Base-by-base conservation (phyloP, 352 stramenopile species). In the Pythium periplocum region DNA sequence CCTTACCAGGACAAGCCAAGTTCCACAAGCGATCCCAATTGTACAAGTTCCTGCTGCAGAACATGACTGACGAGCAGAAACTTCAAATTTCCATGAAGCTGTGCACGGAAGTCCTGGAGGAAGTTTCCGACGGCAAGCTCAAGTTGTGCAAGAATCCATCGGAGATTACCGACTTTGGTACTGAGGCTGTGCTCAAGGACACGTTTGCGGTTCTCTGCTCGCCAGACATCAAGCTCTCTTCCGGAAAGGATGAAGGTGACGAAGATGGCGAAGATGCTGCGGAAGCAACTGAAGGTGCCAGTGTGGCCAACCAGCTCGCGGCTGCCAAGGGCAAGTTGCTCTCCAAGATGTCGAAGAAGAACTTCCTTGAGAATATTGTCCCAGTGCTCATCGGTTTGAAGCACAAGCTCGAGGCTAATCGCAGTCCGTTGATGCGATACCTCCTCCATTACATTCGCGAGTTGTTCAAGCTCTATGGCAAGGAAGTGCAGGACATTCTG, bases 61-160 rank as follows among this genome's bases (percentile, higher is more conserved):
- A 98, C 68, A 96, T 98, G 87, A 83, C 75, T 40, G 95, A 98
- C 62, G 91, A 98, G 64, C 92, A 98, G 59, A 98, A 98, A 65
- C 76, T 98, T 39, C 86, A 96, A 55, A 90, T 98, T 2, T 98
- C 91, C 4, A 96, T 95, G 65, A 92, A 97, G 59, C 71, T 99
- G 17, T 95, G 92, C 41, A 97, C 85, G 2, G 93, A 98, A 64
- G 74, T 98, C 12, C 75, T 98, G 2, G 91, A 95, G 52, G 86
- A 95, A 65, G 90, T 96, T 2, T 79, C 87, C 36, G 85, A 95
- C 34, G 78, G 75, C 38, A 91, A 83, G 51, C 73, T 93, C 3
- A 67, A 68, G 37, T 59, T 94, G 48, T 87, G 71, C 48, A 63
- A 72, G 33, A 88, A 93, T 55, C 83, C 83, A n/a, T 79, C 75